These are phyloP conservation scores for Ramalina peruviana DNA, from an alignment of 495 filamentous ascomycete species.

Conservation along the genomic window DNA sequence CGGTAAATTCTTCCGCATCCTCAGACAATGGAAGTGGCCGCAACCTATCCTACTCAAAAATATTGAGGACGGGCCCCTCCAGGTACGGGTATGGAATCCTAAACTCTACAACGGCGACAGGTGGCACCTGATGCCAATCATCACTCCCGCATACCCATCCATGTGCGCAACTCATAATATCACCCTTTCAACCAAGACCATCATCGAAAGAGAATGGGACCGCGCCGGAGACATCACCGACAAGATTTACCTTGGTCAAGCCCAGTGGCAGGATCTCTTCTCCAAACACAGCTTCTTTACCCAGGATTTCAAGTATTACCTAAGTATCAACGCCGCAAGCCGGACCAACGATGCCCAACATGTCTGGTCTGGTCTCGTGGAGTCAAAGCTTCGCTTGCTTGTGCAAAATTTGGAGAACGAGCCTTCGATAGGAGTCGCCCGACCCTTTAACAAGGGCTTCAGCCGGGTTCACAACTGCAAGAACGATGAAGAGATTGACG, in stretches of 20 bases:
- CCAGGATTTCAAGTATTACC: slow-evolving; percentile 81
- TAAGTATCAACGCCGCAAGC: slow-evolving; percentile 76
- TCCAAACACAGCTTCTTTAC: slow-evolving; percentile 85
- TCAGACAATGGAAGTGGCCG: slow-evolving; percentile 87
- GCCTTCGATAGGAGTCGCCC: slow-evolving; percentile 62
- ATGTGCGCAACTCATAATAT: slow-evolving; percentile 97
- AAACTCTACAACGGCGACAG: slow-evolving; percentile 69
- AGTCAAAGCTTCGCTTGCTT: slow-evolving; percentile 79
- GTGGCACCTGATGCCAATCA: slow-evolving; percentile 89
- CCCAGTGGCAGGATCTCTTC: slow-evolving; percentile 79
- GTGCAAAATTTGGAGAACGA: slow-evolving; percentile 67
- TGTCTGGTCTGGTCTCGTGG: slow-evolving; percentile 79
- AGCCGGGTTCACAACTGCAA: slow-evolving; percentile 63
- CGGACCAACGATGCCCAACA: slow-evolving; percentile 72
- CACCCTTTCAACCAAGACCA: slow-evolving; percentile 64
- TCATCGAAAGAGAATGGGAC: slow-evolving; percentile 71
- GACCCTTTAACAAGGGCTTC: slow-evolving; percentile 87
- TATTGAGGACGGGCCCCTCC: slow-evolving; percentile 70
- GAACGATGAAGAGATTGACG: slow-evolving; percentile 53
- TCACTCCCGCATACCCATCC: slow-evolving; percentile 88
- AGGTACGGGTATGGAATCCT: slow-evolving; percentile 88
- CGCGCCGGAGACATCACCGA: slow-evolving; percentile 65
- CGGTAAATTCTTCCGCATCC: slow-evolving; percentile 84
- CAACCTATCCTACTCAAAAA: slow-evolving; percentile 76
- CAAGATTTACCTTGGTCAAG: slow-evolving; percentile 60